Evolutionary conservation across 345 rosid genomes (phyloP), one percentile per base, ranked within the genome.

Genomic region (Turritis glabra): DNA sequence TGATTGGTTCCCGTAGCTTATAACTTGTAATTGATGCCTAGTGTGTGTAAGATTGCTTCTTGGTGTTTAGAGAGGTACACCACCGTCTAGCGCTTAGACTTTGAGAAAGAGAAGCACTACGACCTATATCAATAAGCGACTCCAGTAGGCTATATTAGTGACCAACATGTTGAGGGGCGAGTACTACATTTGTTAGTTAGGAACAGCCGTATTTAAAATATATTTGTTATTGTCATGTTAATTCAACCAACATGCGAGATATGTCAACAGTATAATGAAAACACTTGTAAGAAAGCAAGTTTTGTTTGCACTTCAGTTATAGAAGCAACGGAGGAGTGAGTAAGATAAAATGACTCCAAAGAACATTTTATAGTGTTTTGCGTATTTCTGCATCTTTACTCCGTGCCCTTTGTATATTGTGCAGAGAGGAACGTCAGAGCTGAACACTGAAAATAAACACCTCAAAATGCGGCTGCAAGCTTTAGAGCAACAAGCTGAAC

Each of bases 351-450:
- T 38, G 22, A 25, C 33, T 23, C 29, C 8, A 0, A 19, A 35
- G 21, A 38, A 14, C 5, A 3, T 26, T 37, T 37, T 8, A 5
- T 23, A 8, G 41, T 27, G 69, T 14, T 43, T 52, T 38, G 48
- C 10, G 9, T 10, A 53, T 8, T 29, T 41, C 13, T 63, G 7
- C 19, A 33, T 55, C 33, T 64, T 27, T 67, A 15, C 48, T 40
- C 0, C 18, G 7, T 65, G 15, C 1, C 44, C 14, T 25, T 70
- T 71, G 14, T 74, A 0, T 69, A 5, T 22, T 48, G 27, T 79
- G 25, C 52, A 79, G 82, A 75, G 82, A 75, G 82, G 72, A 67
- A 74, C 79, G 0, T 72, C 82, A 27, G 82, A 71, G 5, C 50
- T 79, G 25, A 74, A 8, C 70, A 61, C 64, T 30, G 82, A 79